phyloP scores from a whole-genome alignment of 176 grass and related monocot species.

The Poa annua region DNA sequence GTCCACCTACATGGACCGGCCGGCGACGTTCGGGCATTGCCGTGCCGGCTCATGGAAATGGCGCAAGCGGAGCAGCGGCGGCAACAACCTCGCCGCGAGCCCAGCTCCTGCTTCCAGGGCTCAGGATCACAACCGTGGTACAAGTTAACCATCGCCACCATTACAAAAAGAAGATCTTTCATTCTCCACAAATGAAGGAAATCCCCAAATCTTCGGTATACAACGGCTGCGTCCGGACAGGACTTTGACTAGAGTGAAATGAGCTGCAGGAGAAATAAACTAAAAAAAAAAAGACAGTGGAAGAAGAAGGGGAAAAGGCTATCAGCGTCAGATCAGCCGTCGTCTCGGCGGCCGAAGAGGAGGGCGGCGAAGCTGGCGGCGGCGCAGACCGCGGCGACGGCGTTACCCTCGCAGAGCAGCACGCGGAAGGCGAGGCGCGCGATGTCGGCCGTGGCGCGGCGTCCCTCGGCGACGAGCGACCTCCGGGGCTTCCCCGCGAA shows the following conservation, averaged over 20 bases:
- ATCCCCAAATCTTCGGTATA: constrained; percentile 6
- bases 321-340: constrained; percentile 2
- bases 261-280: background rate
- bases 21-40: constrained; percentile 67
- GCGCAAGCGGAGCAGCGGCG: constrained; percentile 57
- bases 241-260: background rate
- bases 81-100: constrained; percentile 31
- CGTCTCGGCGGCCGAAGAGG: constrained; percentile 32
- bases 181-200: constrained; percentile 19
- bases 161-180: background rate
- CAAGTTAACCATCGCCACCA: background rate
- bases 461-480: constrained; percentile 66
- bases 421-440: constrained; percentile 50
- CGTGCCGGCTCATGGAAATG: constrained; percentile 78
- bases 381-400: constrained; percentile 21
- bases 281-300: background rate
- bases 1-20: constrained; percentile 40
- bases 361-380: constrained; percentile 10
- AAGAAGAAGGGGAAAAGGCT: background rate
- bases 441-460: constrained; percentile 68
- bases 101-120: constrained; percentile 25
- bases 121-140: background rate
- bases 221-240: background rate
- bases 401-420: constrained; percentile 28
- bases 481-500: constrained; percentile 34